Evolutionary conservation across 1,284 basidiomycete species (phyloP), one percentile per base, ranked within the genome.

Genomic region (Ustilago cynodontis): DNA sequence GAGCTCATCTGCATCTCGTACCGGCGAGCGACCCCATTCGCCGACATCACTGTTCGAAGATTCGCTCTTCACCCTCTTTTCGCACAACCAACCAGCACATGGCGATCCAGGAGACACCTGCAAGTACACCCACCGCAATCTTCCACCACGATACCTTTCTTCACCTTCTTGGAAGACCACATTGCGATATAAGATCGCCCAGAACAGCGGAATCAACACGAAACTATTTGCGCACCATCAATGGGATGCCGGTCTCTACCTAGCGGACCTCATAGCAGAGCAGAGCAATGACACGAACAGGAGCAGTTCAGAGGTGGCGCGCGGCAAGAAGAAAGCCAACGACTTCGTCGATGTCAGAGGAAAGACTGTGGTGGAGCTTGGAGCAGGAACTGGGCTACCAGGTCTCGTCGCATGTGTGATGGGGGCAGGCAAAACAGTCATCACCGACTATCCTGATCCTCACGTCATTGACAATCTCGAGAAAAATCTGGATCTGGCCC

Each of bases 191-290:
- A 64, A 57, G 33, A 80, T 82, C 20, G 65, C 80, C 0, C 59
- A 73, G 29, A 71, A 71, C 29, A 78, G 71, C 65, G 75, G 69
- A 5, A 64, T 61, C 31, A 82, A 80, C 60, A 83, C 78, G 9
- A 71, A 69, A 39, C 76, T 84, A 9, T 84, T 84, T 62, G 82
- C 82, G 28, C 82, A 84, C 53, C 73, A 83, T 55, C 82, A 84
- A 59, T 84, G 82, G 82, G 82, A 84, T 66, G 80, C 82, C 3
- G 82, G 82, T 16, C 66, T 81, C 24, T 70, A 73, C 37, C 70
- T 84, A 10, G 82, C 81, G 0, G 70, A 79, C 28, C 51, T 82
- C 24, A 69, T 83, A 7, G 77, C 65, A 0, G 71, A 76, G 6
- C 66, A 68, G 8, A 60, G 65, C 52, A n/a, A 28, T 6, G 43